These are phyloP conservation scores for Vigna unguiculata DNA, from an alignment of 306 rosid species.

Conservation along the genomic window DNA sequence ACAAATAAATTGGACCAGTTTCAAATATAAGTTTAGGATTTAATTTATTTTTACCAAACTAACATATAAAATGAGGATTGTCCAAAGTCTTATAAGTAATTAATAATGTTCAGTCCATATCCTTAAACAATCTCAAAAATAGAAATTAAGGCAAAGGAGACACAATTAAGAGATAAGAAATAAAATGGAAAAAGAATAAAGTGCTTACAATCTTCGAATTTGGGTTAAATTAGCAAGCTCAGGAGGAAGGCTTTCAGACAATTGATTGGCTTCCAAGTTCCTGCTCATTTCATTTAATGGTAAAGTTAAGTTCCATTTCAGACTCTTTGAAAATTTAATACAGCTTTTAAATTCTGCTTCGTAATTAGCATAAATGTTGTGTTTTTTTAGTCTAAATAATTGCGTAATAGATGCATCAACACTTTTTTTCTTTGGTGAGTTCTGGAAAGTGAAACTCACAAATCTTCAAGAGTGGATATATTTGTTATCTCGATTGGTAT, in stretches of 20 bases:
- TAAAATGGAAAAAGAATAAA: not conserved
- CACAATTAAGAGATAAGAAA: no score
- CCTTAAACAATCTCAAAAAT: no score
- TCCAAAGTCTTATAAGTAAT: no score
- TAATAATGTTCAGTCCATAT: no score
- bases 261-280: constrained; percentile 61
- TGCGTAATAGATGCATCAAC: no score
- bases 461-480: constrained; percentile 61
- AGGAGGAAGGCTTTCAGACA: constrained; percentile 65
- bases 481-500: constrained; percentile 71
- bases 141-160: no score
- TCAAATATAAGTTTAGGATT: not conserved
- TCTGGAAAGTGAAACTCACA: constrained; percentile 60
- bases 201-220: constrained; percentile 62
- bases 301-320: not conserved
- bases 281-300: constrained; percentile 48
- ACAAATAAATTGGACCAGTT: not conserved
- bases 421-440: not conserved
- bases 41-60: no score
- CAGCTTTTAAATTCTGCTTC: no score
- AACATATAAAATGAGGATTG: no score
- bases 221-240: constrained; percentile 63
- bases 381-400: no score
- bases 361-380: no score
- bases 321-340: no score